Evolutionary conservation across 225 moss, liverwort and hornwort species (phyloP), one percentile per base, ranked within the genome.

Genomic region (Pleurozium schreberi): DNA sequence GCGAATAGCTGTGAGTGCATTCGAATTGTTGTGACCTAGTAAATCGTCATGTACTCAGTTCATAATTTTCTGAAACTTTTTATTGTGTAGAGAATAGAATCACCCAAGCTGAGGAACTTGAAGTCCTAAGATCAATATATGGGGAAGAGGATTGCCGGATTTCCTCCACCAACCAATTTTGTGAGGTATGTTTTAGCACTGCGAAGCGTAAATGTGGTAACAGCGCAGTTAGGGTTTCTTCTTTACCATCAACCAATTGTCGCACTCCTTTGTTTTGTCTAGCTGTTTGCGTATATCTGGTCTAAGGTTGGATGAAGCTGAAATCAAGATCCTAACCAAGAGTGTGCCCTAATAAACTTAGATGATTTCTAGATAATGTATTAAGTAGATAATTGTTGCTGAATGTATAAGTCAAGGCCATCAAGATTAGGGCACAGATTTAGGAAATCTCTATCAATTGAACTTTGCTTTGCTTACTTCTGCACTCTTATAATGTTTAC

Each of bases 111-210:
- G 95, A 95, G 87, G 95, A 95, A 38, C 68, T 95, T 57, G 93
- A 95, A 87, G 95, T 90, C 38, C 40, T 95, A 15, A 93, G 84
- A 86, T 93, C 95, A 45, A 95, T 95, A 79, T 95, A 95, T 60
- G 95, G 93, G 71, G 93, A 95, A 58, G 93, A 92, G 8, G 84
- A 89, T 85, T 93, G 88, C 66, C 84, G 76, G n/a, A 86, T 90
- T 79, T 89, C 83, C 61, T 86, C 93, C n/a, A 47, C 70, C 4
- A 91, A 91, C 75, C 90, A 89, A 71, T 91, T 91, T 43, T 93
- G 92, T 76, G 91, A 93, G 92, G 92, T 95, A 71, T 62, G 87
- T 43, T 50, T 28, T 76, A 8, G 43, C 60, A 55, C 75, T 57
- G 69, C n/a, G 60, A 55, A 62, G 80, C 40, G 71, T 73, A 58